Percentiles rank a stretch among this genome's conserved stretches.
phyloP scores from a whole-genome alignment of 2,329 filamentous ascomycete genomes.

The Stachybotrys echinatus region DNA sequence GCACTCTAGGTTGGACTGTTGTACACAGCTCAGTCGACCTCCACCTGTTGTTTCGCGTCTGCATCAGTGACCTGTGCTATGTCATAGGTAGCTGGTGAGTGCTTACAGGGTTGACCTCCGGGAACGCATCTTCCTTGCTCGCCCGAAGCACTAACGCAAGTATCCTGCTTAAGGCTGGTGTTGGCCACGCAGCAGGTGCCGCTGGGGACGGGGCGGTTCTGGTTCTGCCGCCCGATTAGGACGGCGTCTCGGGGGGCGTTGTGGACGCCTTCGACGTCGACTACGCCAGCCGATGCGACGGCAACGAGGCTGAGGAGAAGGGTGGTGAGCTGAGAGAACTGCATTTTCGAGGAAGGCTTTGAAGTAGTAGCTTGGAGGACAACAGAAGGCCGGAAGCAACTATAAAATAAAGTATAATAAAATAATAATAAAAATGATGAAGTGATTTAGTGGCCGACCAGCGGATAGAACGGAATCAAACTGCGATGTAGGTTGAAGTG shows the following conservation, averaged over 20 bases:
- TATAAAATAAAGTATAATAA: neutral
- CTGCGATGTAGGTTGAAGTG: no score
- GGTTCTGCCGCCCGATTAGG: slow-evolving; percentile 22
- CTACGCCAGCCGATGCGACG: neutral
- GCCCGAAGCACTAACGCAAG: slow-evolving; percentile 25
- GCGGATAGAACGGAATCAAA: neutral
- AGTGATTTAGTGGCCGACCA: no score
- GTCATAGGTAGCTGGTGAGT: no score
- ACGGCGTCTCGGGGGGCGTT: neutral
- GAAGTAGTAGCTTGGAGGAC: neutral
- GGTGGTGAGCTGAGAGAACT: neutral
- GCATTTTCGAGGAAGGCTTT: neutral
- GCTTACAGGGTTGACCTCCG: slow-evolving; percentile 27
- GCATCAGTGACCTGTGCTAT: neutral
- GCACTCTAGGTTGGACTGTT: slow-evolving; percentile 18
- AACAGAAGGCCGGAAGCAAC: neutral
- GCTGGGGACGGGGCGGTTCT: slow-evolving; percentile 24
- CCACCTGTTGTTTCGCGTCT: slow-evolving; percentile 14
- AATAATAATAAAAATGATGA: no score
- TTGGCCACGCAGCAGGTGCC: slow-evolving; percentile 29
- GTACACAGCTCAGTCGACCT: slow-evolving; percentile 18
- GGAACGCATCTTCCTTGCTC: slow-evolving; percentile 27
- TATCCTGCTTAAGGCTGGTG: slow-evolving; percentile 29
- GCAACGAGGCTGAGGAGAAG: neutral
- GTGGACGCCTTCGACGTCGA: neutral